phyloP scores from a whole-genome alignment of 176 grass and related monocot species.

The Pontederia paniculata region DNA sequence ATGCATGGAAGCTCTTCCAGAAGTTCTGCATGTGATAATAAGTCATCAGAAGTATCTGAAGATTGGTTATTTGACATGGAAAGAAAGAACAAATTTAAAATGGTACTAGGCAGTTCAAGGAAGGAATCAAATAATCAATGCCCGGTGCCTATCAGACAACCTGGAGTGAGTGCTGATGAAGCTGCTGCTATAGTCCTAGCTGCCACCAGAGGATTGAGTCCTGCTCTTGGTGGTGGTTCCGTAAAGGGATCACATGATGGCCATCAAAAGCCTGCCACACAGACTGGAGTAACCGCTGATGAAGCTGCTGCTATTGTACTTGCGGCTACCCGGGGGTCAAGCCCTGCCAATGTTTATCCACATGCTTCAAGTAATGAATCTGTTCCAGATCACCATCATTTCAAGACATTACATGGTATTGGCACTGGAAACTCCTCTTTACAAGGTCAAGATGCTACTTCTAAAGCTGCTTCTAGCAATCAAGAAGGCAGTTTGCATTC shows the following conservation, averaged over 20 bases:
- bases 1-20: slow-evolving; percentile 6
- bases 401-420: background rate
- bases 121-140: slow-evolving; percentile 24
- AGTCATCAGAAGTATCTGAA: slow-evolving; percentile 34
- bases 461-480: slow-evolving; percentile 33
- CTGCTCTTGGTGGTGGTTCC: slow-evolving; percentile 23
- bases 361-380: slow-evolving; percentile 11
- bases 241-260: slow-evolving; percentile 31
- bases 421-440: slow-evolving; percentile 28
- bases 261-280: background rate
- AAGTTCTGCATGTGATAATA: slow-evolving; percentile 28
- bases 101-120: slow-evolving; percentile 37
- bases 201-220: slow-evolving; percentile 58
- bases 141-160: slow-evolving; percentile 1
- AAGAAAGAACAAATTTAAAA: slow-evolving; percentile 47
- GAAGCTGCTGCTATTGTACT: slow-evolving; percentile 88
- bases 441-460: slow-evolving; percentile 18
- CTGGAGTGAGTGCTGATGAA: slow-evolving; percentile 58
- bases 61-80: slow-evolving; percentile 26
- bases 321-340: slow-evolving; percentile 66
- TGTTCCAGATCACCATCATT: background rate
- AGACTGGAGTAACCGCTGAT: slow-evolving; percentile 43
- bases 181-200: slow-evolving; percentile 84
- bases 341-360: slow-evolving; percentile 28
- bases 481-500: slow-evolving; percentile 30